Evolutionary conservation across 164 flowering plant species (phyloP), one percentile per base, ranked within the genome.

Genomic region (Vitis amurensis): DNA sequence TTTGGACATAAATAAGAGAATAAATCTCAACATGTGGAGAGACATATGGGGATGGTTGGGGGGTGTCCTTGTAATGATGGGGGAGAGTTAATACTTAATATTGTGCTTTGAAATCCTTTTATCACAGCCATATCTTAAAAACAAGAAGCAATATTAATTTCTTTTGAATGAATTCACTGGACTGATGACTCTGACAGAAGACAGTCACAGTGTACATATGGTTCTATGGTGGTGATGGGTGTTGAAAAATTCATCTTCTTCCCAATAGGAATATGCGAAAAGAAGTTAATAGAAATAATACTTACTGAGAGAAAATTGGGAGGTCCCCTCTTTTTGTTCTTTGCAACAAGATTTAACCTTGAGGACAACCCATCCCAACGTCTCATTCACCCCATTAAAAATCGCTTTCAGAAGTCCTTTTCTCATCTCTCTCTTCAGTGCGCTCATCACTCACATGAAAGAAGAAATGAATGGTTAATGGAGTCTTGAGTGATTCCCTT

Each of bases 301-400:
- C 44, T 4, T 37, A 37, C 44, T 37, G 44, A 48, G 13, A 19
- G 9, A 64, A 50, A 17, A 50, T 48, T 19, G 37, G 15, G 16
- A 64, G 67, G 55, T 37, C 56, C 56, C 67, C 50, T 48, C 31
- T 50, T 50, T 50, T 12, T 27, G 12, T 50, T 37, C 37, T 50
- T 13, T 50, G 17, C 27, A 49, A n/a, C 19, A 14, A 23, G 19
- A 64, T 64, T 64, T 64, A 67, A 56, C 15, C 62, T 67, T 44
- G 66, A 72, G 61, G 11, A 30, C 59, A 66, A 71, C 73, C 55
- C 63, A 68, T 68, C 57, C 79, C 58, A 74, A 67, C 64, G 78
- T 77, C 78, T 69, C 66, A 67, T 68, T 82, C 76, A 77, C 37
- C 73, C 68, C 75, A 74, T 75, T 73, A 74, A 77, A 70, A 57